These are phyloP conservation scores for Tolypocladium paradoxum DNA, from an alignment of 2,329 filamentous ascomycete species.

Conservation along the genomic window DNA sequence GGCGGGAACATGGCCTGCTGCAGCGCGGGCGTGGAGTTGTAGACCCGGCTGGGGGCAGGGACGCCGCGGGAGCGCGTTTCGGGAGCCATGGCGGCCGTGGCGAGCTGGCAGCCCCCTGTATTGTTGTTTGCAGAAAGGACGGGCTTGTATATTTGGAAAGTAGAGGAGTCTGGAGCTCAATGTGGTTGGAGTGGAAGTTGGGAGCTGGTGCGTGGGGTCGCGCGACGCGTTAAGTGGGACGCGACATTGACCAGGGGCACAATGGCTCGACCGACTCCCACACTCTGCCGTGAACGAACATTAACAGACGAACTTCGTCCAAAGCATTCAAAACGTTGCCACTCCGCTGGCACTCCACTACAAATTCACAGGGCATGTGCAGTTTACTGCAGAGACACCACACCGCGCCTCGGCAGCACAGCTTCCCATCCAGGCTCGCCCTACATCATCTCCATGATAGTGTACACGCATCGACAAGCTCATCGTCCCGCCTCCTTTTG, in stretches of 20 bases:
- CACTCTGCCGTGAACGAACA: too few relatives aligned
- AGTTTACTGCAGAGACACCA: not conserved
- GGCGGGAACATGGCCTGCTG: slow-evolving; percentile 29
- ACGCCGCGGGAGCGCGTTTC: slow-evolving; percentile 26
- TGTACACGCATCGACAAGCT: not conserved
- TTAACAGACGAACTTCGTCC: too few relatives aligned
- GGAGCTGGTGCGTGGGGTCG: not conserved
- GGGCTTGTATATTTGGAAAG: not conserved
- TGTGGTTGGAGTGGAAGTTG: not conserved
- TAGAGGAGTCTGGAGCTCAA: too few relatives aligned
- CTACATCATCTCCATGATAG: not conserved
- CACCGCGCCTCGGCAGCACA: not conserved
- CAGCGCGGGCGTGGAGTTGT: slow-evolving; percentile 24
- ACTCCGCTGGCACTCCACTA: too few relatives aligned
- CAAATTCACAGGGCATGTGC: not conserved
- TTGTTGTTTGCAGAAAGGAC: not conserved
- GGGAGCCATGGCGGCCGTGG: slow-evolving; percentile 19
- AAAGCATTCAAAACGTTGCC: too few relatives aligned
- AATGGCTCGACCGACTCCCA: not conserved
- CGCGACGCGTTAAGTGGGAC: slow-evolving; percentile 3
- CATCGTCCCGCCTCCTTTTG: not conserved
- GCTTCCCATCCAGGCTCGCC: not conserved
- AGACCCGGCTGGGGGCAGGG: slow-evolving; percentile 25
- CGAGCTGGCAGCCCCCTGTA: not conserved
- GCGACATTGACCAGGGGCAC: not conserved